Conservation (phyloP, 2,329 filamentous ascomycete species). For the Blastomyces parvus region DNA sequence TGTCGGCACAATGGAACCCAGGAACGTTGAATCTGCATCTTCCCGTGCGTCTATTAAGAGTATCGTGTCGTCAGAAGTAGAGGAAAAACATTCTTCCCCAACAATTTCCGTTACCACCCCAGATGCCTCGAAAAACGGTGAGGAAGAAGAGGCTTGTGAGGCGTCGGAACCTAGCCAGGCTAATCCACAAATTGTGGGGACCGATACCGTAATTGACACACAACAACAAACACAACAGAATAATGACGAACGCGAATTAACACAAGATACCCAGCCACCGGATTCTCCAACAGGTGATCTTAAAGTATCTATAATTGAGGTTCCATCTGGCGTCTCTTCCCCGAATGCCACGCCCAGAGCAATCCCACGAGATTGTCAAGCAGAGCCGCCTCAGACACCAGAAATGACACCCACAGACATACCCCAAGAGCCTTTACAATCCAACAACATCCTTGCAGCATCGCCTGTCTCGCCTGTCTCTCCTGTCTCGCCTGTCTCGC, state of each 20-base stretch:
- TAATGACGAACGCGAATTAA: not conserved
- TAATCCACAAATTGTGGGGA: constrained; percentile 1
- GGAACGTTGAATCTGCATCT: constrained; percentile 12
- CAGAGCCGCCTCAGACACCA: constrained; percentile 11
- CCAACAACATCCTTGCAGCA: not conserved
- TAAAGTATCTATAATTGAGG: not conserved
- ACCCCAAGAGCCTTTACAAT: not conserved
- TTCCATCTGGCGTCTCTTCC: constrained; percentile 9
- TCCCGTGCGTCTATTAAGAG: constrained; percentile 11
- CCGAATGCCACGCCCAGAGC: constrained; percentile 14
- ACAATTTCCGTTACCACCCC: not conserved
- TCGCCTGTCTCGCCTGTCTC: not conserved
- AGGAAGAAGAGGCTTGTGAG: not conserved
- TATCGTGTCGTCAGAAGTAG: not conserved
- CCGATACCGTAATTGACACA: not conserved
- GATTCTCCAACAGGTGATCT: not conserved
- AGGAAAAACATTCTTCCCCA: not conserved
- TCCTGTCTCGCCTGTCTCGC: not conserved
- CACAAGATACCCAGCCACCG: not conserved
- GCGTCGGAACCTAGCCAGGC: not conserved
- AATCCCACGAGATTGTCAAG: constrained; percentile 14
- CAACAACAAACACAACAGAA: not conserved
- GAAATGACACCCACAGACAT: not conserved
- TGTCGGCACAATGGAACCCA: constrained; percentile 15
- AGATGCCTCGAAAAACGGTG: not conserved